These are phyloP conservation scores for Hyphochytrium catenoides DNA, from an alignment of 352 stramenopile genomes.

Conservation along the genomic window DNA sequence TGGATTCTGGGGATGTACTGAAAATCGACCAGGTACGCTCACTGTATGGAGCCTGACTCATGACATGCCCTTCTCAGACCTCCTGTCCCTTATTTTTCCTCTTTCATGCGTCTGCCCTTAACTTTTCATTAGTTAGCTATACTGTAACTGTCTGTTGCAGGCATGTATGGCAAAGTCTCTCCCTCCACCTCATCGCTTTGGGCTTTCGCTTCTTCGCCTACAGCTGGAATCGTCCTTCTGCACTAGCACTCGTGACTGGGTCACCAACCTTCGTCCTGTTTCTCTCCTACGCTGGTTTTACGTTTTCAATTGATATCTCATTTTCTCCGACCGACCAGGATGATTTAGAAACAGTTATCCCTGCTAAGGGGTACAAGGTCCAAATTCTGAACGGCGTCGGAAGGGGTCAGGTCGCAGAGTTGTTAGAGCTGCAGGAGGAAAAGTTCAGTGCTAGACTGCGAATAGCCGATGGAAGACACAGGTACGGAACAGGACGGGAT, in stretches of 20 bases:
- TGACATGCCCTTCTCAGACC: neutral
- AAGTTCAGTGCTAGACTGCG: slow-evolving; percentile 34
- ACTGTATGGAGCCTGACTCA: neutral
- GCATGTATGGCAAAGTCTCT: too few species aligned
- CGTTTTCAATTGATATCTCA: too few species aligned
- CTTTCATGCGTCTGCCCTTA: too few species aligned
- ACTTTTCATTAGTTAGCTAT: too few species aligned
- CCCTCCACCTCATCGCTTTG: too few species aligned
- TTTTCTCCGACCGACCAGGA: slow-evolving; percentile 32
- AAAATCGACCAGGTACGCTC: slow-evolving; percentile 20
- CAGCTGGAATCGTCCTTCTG: too few species aligned
- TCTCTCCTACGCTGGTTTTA: too few species aligned
- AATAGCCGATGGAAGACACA: slow-evolving; percentile 26
- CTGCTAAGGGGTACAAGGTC: slow-evolving; percentile 27
- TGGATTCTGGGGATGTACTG: slow-evolving; percentile 50
- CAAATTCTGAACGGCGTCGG: slow-evolving; percentile 47
- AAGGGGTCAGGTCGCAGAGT: slow-evolving; percentile 22
- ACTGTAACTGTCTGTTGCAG: too few species aligned
- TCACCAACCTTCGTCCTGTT: too few species aligned
- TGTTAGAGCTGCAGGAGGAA: slow-evolving; percentile 39
- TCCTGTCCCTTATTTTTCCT: neutral
- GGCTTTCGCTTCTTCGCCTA: too few species aligned
- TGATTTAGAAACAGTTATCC: slow-evolving; percentile 67
- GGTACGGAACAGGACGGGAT: too few species aligned
- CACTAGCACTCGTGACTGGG: too few species aligned